phyloP scores from a whole-genome alignment of 2,329 filamentous ascomycete species.

The Penicillium aurantiogriseum region DNA sequence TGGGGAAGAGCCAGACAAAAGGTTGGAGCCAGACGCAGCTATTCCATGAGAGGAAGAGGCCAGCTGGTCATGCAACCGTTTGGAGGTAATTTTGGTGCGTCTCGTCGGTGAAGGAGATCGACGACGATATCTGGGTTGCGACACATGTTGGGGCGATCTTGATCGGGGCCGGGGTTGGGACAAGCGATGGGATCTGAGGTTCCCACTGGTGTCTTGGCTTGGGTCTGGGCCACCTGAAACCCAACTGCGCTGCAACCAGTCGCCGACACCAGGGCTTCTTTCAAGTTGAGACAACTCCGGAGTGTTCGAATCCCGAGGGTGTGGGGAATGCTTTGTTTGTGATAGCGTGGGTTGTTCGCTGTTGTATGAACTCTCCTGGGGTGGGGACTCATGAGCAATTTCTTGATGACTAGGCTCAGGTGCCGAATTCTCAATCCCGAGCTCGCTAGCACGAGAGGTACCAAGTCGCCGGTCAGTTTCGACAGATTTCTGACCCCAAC shows the following conservation, averaged over 20 bases:
- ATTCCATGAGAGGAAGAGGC: background rate
- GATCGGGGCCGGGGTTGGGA: background rate
- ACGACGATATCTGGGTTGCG: background rate
- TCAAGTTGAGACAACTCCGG: background rate
- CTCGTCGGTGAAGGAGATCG: background rate
- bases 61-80: background rate
- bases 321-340: background rate
- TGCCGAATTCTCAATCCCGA: background rate
- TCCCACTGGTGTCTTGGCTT: background rate
- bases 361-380: background rate
- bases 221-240: background rate
- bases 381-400: background rate
- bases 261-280: too few relatives aligned
- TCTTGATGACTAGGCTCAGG: background rate
- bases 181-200: background rate
- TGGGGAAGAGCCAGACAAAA: background rate
- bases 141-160: background rate
- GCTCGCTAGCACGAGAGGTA: background rate
- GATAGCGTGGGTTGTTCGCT: background rate
- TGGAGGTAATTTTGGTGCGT: background rate
- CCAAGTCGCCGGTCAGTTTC: background rate
- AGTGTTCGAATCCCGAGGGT: background rate
- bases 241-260: background rate
- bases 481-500: background rate
- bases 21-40: background rate